Evolutionary conservation across 306 rosid genomes (phyloP).

Genomic region (Acacia confusa): DNA sequence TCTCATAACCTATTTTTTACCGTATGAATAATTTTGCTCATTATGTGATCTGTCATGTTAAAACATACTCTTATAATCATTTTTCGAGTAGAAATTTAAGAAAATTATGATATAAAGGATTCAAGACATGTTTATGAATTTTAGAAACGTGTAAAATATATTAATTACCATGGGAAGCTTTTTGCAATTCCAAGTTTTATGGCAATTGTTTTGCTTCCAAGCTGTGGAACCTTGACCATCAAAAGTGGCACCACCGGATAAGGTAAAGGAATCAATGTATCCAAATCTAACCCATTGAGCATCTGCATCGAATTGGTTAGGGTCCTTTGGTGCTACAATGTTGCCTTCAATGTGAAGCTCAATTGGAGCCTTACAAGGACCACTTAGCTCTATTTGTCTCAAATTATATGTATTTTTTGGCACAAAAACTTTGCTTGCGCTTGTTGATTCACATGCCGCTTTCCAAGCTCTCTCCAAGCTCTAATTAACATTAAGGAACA

Average conservation of each 20-base stretch:
- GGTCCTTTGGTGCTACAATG: neutral
- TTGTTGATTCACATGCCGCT: neutral
- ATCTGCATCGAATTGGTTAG: neutral
- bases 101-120: neutral
- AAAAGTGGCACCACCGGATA: neutral
- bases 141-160: neutral
- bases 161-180: neutral
- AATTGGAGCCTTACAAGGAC: neutral
- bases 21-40: neutral
- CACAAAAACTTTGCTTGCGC: no score
- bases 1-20: no score
- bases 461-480: neutral
- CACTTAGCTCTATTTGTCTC: neutral
- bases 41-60: no score
- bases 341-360: neutral
- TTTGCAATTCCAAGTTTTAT: neutral
- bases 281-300: neutral
- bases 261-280: neutral
- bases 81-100: no score
- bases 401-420: no score
- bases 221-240: neutral
- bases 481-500: neutral
- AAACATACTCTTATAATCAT: no score
- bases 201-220: neutral
- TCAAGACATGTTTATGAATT: no score